Base-by-base conservation (phyloP, 2,329 filamentous ascomycete species). In the Beauveria brongniartii region DNA sequence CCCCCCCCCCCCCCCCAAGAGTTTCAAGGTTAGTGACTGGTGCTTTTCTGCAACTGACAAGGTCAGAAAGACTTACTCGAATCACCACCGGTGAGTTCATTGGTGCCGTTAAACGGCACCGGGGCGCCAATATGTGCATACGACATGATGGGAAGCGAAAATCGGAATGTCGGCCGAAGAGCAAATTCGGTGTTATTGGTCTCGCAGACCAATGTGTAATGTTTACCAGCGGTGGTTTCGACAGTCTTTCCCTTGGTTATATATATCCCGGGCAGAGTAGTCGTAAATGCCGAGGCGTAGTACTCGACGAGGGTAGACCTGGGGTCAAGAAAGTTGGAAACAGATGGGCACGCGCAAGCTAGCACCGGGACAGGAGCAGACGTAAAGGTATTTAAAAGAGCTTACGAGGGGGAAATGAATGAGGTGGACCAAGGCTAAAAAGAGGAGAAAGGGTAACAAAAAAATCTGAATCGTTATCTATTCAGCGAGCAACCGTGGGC, bases 31-130 rank as follows among this genome's bases (percentile, higher is more conserved):
- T 16, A 50, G 46, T 18, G 7, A 16, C 9, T 4, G 44, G 22
- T 37, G 4, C 30, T 14, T 24, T 40, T 41, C 20, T 1, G 5
- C n/a, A 10, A 41, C 16, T 46, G 43, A 12, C 14, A 16, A 14
- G n/a, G 18, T 8, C 5, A 40, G 24, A 26, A 26, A 9, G 58
- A 71, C 89, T 72, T 83, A 93, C 90, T 82, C 67, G 90, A 90
- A 78, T 95, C 83, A 71, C 91, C 91, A 68, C 91, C 91, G 61
- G 83, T 79, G 64, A 81, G 79, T 43, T 76, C 65, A 70, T 90
- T 74, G 59, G 84, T 87, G 72, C 84, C 84, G 76, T 88, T 88
- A 75, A 86, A 88, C 62, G 70, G 72, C 65, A 79, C 70, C 44
- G 85, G 85, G 51, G 83, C 72, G 60, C 85, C 85, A 65, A 82